Conservation (phyloP, 2,329 filamentous ascomycete species). For the Cryphonectria japonica region DNA sequence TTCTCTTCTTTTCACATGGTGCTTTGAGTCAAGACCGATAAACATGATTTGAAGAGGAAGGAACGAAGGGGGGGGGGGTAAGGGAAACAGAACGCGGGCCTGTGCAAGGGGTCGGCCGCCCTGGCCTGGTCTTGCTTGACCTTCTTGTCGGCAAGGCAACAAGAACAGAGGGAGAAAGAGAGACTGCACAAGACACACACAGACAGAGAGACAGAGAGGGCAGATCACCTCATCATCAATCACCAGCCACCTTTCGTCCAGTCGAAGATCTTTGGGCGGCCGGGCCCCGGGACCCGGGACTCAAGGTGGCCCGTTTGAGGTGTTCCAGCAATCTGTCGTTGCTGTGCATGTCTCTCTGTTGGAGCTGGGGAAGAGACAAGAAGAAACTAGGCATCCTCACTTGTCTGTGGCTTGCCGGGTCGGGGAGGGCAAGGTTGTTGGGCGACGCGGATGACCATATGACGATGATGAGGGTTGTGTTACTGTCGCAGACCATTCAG, state of each 20-base stretch:
- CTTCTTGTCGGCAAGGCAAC: background rate
- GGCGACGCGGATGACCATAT: background rate
- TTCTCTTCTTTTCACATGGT: background rate
- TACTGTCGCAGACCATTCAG: background rate
- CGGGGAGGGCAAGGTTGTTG: background rate
- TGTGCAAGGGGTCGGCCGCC: no score
- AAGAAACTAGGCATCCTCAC: slow-evolving; percentile 8
- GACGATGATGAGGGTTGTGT: background rate
- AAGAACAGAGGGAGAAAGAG: background rate
- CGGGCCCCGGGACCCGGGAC: background rate
- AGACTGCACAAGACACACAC: background rate
- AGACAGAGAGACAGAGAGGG: background rate
- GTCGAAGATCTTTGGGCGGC: background rate
- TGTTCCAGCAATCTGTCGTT: background rate
- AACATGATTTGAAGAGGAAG: background rate
- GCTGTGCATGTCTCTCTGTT: background rate
- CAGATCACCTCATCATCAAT: background rate
- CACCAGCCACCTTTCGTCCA: background rate
- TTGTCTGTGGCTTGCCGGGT: background rate
- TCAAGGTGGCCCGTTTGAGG: background rate
- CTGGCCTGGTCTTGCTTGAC: background rate
- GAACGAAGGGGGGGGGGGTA: background rate
- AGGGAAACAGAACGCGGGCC: background rate
- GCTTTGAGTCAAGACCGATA: background rate
- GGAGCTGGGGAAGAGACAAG: background rate